Evolutionary conservation across 495 filamentous ascomycete species (phyloP), one percentile per base, ranked within the genome.

Genomic region (Parathielavia hyrcaniae): DNA sequence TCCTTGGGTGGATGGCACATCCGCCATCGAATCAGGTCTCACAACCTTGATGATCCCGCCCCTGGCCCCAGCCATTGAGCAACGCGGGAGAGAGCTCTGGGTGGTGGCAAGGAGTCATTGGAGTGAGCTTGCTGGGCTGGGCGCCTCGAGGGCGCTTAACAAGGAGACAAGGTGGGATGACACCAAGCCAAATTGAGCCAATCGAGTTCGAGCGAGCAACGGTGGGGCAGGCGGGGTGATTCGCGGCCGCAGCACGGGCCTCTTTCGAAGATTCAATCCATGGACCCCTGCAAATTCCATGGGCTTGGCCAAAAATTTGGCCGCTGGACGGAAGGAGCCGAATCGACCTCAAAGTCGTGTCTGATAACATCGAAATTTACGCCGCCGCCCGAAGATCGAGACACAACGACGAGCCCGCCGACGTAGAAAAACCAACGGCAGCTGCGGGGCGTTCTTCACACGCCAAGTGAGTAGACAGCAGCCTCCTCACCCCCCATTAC

Each of bases 91-190:
- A 16, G 34, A 14, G 13, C 51, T 22, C 6, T 35, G 41, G 30
- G 43, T 30, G 44, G 41, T 36, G 43, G 20, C 19, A 46, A 23
- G 30, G 19, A 12, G 32, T 60, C 48, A 30, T 36, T 38, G 30
- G 19, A 12, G 32, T 60, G 52, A 30, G 41, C 49, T 40, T 12
- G 47, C 58, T 62, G 49, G 64, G n/a, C n/a, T n/a, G n/a, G n/a
- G n/a, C n/a, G n/a, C n/a, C n/a, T n/a, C n/a, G n/a, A n/a, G n/a
- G n/a, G 64, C 64, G 64, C 64, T 67, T 67, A 67, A n/a, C n/a
- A n/a, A n/a, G n/a, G n/a, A n/a, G n/a, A n/a, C n/a, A 40, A 64
- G 46, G 64, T 62, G 64, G 55, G 55, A 64, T 66, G 61, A 16
- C 51, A 51, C 34, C 20, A 48, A 36, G 58, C 58, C 50, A 54